These are phyloP conservation scores for Atractiella rhizophila DNA, from an alignment of 768 basidiomycete genomes.

Conservation along the genomic window DNA sequence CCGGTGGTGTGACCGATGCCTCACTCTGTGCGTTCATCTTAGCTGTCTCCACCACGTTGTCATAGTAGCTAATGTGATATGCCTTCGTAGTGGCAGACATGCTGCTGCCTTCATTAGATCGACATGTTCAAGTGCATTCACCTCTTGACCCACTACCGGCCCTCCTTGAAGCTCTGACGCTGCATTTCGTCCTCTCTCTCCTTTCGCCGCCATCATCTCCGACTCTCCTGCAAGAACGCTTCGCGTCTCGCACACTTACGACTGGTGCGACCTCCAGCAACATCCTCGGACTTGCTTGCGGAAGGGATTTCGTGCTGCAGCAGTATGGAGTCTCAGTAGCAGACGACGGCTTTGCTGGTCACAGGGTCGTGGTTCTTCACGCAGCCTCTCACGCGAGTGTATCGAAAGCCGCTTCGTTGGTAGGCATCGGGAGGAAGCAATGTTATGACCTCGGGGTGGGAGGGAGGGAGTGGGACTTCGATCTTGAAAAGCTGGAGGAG, in stretches of 20 bases:
- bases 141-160: too few species aligned
- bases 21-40: too few species aligned
- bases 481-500: conserved; percentile 18
- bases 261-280: conserved; percentile 27
- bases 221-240: conserved; percentile 10
- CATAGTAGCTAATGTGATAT: too few species aligned
- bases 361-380: conserved; percentile 19
- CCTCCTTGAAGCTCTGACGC: conserved; percentile 13
- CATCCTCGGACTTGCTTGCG: conserved; percentile 25
- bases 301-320: conserved; percentile 19
- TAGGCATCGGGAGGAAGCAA: conserved; percentile 23
- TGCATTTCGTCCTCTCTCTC: conserved; percentile 13
- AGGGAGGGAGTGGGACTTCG: conserved; percentile 18
- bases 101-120: too few species aligned
- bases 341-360: conserved; percentile 22
- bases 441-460: conserved; percentile 18
- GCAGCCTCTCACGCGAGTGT: conserved; percentile 25
- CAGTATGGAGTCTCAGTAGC: conserved; percentile 23
- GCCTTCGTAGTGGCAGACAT: too few species aligned
- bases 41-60: too few species aligned
- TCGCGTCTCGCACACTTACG: conserved; percentile 23
- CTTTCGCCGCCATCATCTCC: too few species aligned
- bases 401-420: conserved; percentile 24
- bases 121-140: too few species aligned
- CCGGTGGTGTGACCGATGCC: too few species aligned